phyloP scores from a whole-genome alignment of 2,329 filamentous ascomycete genomes.

The Elsinoe ampelina region DNA sequence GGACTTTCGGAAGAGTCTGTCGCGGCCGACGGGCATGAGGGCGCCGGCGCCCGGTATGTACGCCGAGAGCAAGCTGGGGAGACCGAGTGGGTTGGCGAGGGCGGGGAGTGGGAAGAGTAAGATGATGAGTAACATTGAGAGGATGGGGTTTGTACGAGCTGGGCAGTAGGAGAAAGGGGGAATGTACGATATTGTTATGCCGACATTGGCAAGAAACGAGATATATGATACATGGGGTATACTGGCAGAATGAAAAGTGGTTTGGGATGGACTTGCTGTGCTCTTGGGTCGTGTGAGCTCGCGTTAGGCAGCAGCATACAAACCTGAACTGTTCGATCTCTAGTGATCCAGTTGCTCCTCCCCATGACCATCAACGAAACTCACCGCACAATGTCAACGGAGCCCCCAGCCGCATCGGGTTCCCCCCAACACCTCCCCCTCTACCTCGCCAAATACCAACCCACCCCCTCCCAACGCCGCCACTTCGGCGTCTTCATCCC shows the following conservation, averaged over 20 bases:
- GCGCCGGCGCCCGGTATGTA: conserved; percentile 43
- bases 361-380: no score
- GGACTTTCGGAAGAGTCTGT: conserved; percentile 47
- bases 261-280: no score
- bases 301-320: no score
- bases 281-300: no score
- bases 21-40: conserved; percentile 47
- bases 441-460: conserved; percentile 1
- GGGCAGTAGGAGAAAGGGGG: neutral
- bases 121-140: conserved; percentile 78
- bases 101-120: conserved; percentile 49
- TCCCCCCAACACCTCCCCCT: neutral
- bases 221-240: no score
- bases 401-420: neutral
- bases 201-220: no score
- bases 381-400: no score
- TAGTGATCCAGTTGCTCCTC: no score
- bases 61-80: conserved; percentile 39
- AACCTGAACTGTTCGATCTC: no score
- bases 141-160: conserved; percentile 56
- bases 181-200: neutral
- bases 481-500: conserved; percentile 13
- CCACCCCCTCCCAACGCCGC: neutral
- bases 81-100: conserved; percentile 26
- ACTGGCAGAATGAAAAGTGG: no score